These are phyloP conservation scores for Mycena polygramma DNA, from an alignment of 768 basidiomycete genomes.

Conservation along the genomic window DNA sequence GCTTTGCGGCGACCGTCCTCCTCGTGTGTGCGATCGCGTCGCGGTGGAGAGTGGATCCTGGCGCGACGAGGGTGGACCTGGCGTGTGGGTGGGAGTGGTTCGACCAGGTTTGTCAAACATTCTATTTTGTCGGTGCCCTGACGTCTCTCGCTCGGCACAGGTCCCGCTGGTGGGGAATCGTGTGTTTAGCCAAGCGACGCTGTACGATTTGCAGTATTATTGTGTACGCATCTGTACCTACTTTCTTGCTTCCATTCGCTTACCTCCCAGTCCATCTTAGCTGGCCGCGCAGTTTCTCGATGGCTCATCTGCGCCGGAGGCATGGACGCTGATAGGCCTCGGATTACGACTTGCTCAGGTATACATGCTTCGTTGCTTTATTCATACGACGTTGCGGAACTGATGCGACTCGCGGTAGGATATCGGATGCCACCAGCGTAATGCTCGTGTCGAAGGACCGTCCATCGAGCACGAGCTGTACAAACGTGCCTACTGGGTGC, in stretches of 20 bases:
- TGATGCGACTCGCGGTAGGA: not conserved
- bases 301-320: constrained; percentile 70
- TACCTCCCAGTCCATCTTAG: constrained; percentile 47
- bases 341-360: constrained; percentile 30
- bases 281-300: constrained; percentile 65
- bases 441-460: constrained; percentile 26
- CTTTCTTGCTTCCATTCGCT: not conserved
- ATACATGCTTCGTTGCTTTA: constrained; percentile 44
- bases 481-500: constrained; percentile 66
- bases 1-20: constrained; percentile 72
- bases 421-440: constrained; percentile 9
- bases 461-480: constrained; percentile 69
- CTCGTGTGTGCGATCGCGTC: constrained; percentile 81
- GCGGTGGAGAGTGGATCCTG: constrained; percentile 67
- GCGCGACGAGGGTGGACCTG: constrained; percentile 8
- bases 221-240: constrained; percentile 51
- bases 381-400: not conserved
- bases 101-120: constrained; percentile 58
- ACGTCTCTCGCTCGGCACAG: not conserved
- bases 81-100: constrained; percentile 78
- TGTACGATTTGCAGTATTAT: constrained; percentile 83
- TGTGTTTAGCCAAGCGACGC: constrained; percentile 69
- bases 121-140: not conserved
- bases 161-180: constrained; percentile 69
- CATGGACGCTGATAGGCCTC: constrained; percentile 73